Base-by-base conservation (phyloP, 306 rosid genomes). In the Quercus parvula region DNA sequence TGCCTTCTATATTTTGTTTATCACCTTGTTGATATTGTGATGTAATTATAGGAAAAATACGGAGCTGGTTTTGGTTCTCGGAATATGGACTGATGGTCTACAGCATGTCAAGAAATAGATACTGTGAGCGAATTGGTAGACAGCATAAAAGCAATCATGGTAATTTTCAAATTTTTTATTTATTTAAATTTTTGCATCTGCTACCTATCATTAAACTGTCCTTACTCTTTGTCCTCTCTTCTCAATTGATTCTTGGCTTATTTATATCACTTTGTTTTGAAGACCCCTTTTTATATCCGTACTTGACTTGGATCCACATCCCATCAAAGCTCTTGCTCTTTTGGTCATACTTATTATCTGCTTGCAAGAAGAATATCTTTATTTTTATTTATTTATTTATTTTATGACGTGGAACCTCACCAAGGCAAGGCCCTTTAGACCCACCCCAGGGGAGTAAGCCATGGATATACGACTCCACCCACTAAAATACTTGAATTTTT, bases 61-160 rank as follows among this genome's bases (percentile, higher is more conserved):
- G 92, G 62, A 82, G 91, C 86, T 94, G 98, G 98, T 91, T 85
- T 82, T 91, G 89, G 89, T 91, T 94, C 89, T 88, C 97, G 20
- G 98, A 94, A 77, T 88, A 82, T 81, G 95, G 94, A 77, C 81
- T 90, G 79, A 88, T 94, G 84, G 90, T 94, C 81, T 94, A 94
- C 88, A 94, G 90, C 90, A 94, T 94, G 97, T 90, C 89, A 61
- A 89, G 92, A 83, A 94, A 88, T 84, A 81, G 97, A 81, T 94
- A 86, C 54, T 94, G 98, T 73, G 97, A 94, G 83, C 86, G 97
- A 81, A 94, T 94, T 75, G 97, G 97, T 78, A 88, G 98, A 83
- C 89, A 92, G 58, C 98, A 94, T 87, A 94, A 92, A 92, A 94
- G 98, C 89, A 94, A 94, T 82, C 93, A 94, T 79, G 97, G 98